Conservation (phyloP, 768 basidiomycete species). For the Trametes meyenii region DNA sequence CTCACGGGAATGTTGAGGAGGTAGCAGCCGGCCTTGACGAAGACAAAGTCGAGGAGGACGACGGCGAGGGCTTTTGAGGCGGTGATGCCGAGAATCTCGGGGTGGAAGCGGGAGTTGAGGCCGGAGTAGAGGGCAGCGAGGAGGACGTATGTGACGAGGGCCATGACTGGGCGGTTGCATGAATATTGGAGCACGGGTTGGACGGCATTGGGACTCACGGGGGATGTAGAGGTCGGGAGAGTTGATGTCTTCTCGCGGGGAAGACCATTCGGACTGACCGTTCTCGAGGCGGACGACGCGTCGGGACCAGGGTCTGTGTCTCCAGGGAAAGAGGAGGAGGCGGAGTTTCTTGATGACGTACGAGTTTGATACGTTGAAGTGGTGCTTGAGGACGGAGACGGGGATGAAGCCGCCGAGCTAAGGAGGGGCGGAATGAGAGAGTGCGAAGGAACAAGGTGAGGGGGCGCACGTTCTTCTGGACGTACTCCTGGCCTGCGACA, state of each 20-base stretch:
- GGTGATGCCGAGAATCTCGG: conserved; percentile 84
- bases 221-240: conserved; percentile 98
- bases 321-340: conserved; percentile 93
- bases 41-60: conserved; percentile 83
- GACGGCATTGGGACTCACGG: conserved; percentile 45
- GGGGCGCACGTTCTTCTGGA: conserved; percentile 84
- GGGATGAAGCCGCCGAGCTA: conserved; percentile 86
- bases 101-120: conserved; percentile 80
- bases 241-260: conserved; percentile 94
- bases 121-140: conserved; percentile 86
- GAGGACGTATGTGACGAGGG: conserved; percentile 93
- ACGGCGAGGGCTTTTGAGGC: conserved; percentile 85
- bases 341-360: conserved; percentile 92
- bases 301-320: conserved; percentile 85
- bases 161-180: conserved; percentile 68
- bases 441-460: background rate
- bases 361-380: conserved; percentile 95
- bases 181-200: background rate
- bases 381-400: conserved; percentile 75
- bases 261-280: conserved; percentile 73
- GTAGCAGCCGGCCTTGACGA: conserved; percentile 92
- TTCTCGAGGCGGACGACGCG: conserved; percentile 66
- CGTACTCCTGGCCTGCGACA: conserved; percentile 92
- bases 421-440: conserved; percentile 11
- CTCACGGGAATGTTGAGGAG: conserved; percentile 72